phyloP scores from a whole-genome alignment of 176 grass and related monocot genomes.

The Eleusine indica region DNA sequence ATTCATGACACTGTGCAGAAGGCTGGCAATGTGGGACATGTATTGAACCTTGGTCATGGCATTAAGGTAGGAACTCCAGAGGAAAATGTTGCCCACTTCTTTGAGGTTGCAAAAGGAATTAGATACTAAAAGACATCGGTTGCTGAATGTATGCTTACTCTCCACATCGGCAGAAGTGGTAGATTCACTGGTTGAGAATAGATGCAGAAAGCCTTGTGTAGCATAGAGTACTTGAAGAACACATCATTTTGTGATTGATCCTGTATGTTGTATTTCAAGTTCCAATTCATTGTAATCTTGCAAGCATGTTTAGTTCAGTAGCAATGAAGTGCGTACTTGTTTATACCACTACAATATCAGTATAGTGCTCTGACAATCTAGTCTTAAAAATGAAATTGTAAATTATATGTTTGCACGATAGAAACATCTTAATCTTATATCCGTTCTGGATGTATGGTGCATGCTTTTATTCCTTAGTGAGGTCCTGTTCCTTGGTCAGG shows the following conservation, averaged over 20 bases:
- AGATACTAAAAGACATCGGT: conserved; percentile 59
- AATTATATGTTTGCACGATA: conserved; percentile 10
- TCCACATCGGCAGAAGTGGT: conserved; percentile 39
- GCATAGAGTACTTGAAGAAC: conserved; percentile 36
- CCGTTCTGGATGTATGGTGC: not conserved
- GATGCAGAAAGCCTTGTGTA: conserved; percentile 53
- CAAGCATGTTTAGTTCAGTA: conserved; percentile 34
- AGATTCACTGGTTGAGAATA: conserved; percentile 47
- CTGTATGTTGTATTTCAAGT: conserved; percentile 19
- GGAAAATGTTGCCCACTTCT: conserved; percentile 98
- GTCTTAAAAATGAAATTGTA: not conserved
- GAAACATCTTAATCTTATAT: not conserved
- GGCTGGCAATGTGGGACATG: conserved; percentile 77
- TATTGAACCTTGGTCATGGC: conserved; percentile 96
- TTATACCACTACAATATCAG: conserved; percentile 25
- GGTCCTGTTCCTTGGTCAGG: not conserved
- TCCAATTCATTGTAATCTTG: conserved; percentile 31
- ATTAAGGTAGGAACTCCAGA: conserved; percentile 95
- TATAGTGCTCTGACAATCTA: conserved; percentile 9
- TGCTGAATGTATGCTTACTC: conserved; percentile 32
- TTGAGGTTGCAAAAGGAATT: conserved; percentile 87
- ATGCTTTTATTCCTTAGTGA: not conserved
- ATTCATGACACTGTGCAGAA: conserved; percentile 86
- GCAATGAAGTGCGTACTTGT: conserved; percentile 38
- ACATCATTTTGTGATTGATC: conserved; percentile 38